phyloP scores from a whole-genome alignment of 495 filamentous ascomycete genomes.

The Astrocystis sublimbata region DNA sequence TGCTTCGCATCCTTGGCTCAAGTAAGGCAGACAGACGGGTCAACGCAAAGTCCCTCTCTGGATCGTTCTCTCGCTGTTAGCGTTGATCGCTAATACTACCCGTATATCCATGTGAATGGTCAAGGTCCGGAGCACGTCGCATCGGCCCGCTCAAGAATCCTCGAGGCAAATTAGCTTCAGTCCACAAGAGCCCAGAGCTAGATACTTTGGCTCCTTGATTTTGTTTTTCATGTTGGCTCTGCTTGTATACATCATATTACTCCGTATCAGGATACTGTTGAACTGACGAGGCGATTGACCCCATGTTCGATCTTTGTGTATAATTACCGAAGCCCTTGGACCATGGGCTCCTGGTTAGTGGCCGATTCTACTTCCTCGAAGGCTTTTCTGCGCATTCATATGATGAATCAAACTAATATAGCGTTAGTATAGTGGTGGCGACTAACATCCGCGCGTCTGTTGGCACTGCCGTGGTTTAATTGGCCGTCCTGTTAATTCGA shows the following conservation, averaged over 20 bases:
- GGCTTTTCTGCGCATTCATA: background rate
- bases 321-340: background rate
- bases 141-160: constrained; percentile 1
- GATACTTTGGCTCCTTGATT: background rate
- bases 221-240: background rate
- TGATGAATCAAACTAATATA: background rate
- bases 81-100: background rate
- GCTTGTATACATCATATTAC: background rate
- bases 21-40: background rate
- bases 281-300: background rate
- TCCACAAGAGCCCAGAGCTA: background rate
- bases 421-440: background rate
- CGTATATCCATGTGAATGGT: background rate
- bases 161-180: constrained; percentile 3
- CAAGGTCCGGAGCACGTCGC: background rate
- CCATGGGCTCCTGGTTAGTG: background rate
- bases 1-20: background rate
- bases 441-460: constrained; percentile 18
- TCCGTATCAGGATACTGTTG: background rate
- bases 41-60: background rate
- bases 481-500: background rate
- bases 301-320: background rate
- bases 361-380: background rate
- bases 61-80: background rate
- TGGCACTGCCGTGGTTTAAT: background rate